A percentile compares a stretch with the other conserved stretches of the same genome.
These are phyloP conservation scores for Ophiostoma novo-ulmi DNA, from an alignment of 2,329 filamentous ascomycete genomes.

Conservation along the genomic window DNA sequence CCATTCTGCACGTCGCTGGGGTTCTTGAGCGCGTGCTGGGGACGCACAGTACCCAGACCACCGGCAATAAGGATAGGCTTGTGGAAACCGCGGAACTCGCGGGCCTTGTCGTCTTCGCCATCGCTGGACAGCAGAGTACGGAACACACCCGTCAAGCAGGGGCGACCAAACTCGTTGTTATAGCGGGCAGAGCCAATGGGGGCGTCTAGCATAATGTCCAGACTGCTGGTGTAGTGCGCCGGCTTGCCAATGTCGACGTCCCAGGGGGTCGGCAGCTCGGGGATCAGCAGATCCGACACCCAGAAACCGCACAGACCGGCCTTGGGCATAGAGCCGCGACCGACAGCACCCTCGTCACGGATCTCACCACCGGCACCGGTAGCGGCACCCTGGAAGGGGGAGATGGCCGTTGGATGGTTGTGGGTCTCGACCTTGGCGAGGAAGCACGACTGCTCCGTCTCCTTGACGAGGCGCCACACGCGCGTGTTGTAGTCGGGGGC, in stretches of 20 bases:
- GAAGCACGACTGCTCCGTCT: slow-evolving; percentile 66
- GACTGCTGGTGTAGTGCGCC: slow-evolving; percentile 82
- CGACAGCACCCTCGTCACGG: slow-evolving; percentile 89
- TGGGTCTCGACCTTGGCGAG: slow-evolving; percentile 96
- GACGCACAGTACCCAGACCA: slow-evolving; percentile 85
- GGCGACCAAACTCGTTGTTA: slow-evolving; percentile 96
- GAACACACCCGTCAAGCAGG: slow-evolving; percentile 85
- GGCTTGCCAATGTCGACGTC: slow-evolving; percentile 87
- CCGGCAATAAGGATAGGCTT: slow-evolving; percentile 99
- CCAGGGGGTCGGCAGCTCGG: slow-evolving; percentile 77
- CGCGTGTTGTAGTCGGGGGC: slow-evolving; percentile 80
- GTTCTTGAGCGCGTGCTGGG: slow-evolving; percentile 84
- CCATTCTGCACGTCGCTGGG: slow-evolving; percentile 73
- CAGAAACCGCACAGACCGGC: slow-evolving; percentile 89
- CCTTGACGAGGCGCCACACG: slow-evolving; percentile 81
- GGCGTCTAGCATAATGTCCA: slow-evolving; percentile 97
- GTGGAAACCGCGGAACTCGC: slow-evolving; percentile 83
- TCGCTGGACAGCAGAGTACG: slow-evolving; percentile 74
- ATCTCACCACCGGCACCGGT: slow-evolving; percentile 96
- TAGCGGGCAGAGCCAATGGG: slow-evolving; percentile 92
- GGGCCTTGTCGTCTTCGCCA: slow-evolving; percentile 39
- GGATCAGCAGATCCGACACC: slow-evolving; percentile 90
- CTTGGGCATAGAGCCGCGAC: slow-evolving; percentile 86
- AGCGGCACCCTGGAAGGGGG: slow-evolving; percentile 84
- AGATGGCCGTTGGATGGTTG: slow-evolving; percentile 95